Conservation (phyloP, 805 yeast species). For the Wickerhamiella qilinensis region DNA sequence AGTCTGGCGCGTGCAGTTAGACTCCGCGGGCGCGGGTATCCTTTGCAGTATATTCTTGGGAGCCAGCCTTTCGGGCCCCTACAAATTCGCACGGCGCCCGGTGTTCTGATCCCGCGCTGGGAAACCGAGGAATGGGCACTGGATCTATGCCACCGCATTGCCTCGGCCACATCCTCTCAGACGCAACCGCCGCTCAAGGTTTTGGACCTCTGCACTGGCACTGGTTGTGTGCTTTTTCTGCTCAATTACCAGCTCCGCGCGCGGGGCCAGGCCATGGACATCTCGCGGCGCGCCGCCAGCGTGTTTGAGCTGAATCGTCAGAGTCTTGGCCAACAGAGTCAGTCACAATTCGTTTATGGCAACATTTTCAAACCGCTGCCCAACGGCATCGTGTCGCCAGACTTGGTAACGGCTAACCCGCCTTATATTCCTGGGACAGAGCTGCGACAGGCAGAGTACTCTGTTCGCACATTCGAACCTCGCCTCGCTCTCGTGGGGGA, state of each 20-base stretch:
- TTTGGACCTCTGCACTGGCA: conserved; percentile 70
- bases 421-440: conserved; percentile 57
- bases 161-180: background rate
- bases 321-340: too few species aligned
- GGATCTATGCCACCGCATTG: conserved; percentile 21
- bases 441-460: conserved; percentile 34
- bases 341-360: conserved; percentile 7
- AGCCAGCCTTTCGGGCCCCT: conserved; percentile 73
- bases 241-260: conserved; percentile 1
- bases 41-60: conserved; percentile 74
- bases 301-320: too few species aligned
- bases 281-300: conserved; percentile 33
- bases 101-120: conserved; percentile 80
- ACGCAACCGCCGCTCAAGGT: conserved; percentile 13
- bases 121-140: conserved; percentile 88
- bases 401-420: conserved; percentile 70
- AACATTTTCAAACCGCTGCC: background rate
- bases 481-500: conserved; percentile 63
- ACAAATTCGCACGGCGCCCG: conserved; percentile 38
- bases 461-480: conserved; percentile 68
- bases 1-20: conserved; percentile 37
- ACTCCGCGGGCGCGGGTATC: conserved; percentile 37
- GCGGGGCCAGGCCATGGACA: conserved; percentile 39
- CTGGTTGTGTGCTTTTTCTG: conserved; percentile 54
- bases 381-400: conserved; percentile 16